Percentiles rank a stretch among this genome's conserved stretches.
These are phyloP conservation scores for Volvox carteri DNA, from an alignment of 163 green algal genomes.

Conservation along the genomic window DNA sequence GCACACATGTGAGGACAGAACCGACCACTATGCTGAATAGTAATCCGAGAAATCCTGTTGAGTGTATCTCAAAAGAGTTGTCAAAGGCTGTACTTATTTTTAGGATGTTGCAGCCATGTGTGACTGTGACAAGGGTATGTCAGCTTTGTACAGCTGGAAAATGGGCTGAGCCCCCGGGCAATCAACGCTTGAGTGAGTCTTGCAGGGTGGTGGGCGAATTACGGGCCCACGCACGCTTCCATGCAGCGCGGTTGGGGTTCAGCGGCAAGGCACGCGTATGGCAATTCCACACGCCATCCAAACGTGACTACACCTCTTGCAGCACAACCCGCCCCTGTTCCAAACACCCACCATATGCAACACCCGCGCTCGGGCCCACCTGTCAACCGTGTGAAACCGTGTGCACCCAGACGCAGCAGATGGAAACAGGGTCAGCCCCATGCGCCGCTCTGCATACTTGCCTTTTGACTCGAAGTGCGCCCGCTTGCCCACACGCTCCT, in stretches of 20 bases:
- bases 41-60: neutral
- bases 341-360: neutral
- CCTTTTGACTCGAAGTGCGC: neutral
- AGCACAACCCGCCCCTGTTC: neutral
- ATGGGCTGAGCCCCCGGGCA: neutral
- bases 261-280: neutral
- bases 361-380: neutral
- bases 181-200: neutral
- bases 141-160: neutral
- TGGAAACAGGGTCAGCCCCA: constrained; percentile 16
- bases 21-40: neutral
- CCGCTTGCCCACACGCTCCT: neutral
- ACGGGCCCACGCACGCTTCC: neutral
- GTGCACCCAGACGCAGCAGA: constrained; percentile 9
- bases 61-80: neutral
- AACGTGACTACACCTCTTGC: neutral
- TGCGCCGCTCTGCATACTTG: neutral
- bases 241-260: neutral
- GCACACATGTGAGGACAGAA: neutral
- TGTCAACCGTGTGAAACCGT: constrained; percentile 18
- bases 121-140: neutral
- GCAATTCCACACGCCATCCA: neutral
- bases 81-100: neutral
- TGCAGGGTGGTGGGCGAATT: neutral
- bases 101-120: neutral